Evolutionary conservation across 2,329 filamentous ascomycete genomes (phyloP).

Genomic region (Cladosporium sphaerospermum): DNA sequence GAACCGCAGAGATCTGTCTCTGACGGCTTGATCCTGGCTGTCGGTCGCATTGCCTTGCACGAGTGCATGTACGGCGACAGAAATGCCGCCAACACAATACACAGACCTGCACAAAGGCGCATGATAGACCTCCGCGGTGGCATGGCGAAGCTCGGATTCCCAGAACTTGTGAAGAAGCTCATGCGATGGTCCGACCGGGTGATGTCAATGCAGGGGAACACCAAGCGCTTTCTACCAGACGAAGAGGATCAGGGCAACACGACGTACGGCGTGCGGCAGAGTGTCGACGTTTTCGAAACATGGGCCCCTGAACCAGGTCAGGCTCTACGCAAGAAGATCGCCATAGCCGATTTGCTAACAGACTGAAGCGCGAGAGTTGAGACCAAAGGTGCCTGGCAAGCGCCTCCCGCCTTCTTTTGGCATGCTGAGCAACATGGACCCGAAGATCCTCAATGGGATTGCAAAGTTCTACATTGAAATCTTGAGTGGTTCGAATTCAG

Average conservation of each 20-base stretch:
- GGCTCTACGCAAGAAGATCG: constrained; percentile 24
- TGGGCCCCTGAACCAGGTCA: constrained; percentile 27
- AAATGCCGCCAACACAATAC: constrained; percentile 23
- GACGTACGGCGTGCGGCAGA: constrained; percentile 20
- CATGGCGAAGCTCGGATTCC: constrained; percentile 25
- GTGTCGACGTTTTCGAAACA: constrained; percentile 25
- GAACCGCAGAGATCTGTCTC: constrained; percentile 18
- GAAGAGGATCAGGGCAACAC: constrained; percentile 21
- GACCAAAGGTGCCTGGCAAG: neutral
- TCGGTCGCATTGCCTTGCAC: constrained; percentile 30
- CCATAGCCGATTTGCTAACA: constrained; percentile 22
- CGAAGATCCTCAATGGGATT: neutral
- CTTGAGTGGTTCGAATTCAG: neutral
- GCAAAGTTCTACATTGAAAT: constrained; percentile 9
- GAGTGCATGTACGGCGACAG: constrained; percentile 31
- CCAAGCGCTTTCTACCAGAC: constrained; percentile 25
- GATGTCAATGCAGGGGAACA: constrained; percentile 29
- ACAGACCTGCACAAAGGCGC: constrained; percentile 28
- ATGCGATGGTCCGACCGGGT: constrained; percentile 30
- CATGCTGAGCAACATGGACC: neutral
- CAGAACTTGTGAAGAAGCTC: constrained; percentile 27
- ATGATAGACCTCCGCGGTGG: constrained; percentile 31
- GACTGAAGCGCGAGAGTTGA: constrained; percentile 7
- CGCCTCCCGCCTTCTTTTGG: neutral
- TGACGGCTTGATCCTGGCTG: constrained; percentile 24